Conservation (phyloP, 2,329 filamentous ascomycete genomes). For the Cladosporium austrohemisphaericum region DNA sequence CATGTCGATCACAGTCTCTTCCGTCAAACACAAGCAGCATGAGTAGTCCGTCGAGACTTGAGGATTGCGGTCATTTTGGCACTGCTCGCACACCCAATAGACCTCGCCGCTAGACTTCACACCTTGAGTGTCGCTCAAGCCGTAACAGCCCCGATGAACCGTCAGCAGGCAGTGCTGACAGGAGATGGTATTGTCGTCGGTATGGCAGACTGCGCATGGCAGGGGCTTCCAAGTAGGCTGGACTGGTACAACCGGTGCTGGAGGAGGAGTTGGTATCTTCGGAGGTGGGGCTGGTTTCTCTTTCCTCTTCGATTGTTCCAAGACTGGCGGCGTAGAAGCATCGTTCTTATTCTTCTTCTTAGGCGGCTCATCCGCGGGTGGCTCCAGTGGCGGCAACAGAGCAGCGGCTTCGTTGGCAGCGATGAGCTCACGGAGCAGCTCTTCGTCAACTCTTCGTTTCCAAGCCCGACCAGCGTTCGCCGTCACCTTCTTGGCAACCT, state of each 20-base stretch:
- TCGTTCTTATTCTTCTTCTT: slow-evolving; percentile 56
- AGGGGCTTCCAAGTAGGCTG: slow-evolving; percentile 73
- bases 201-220: slow-evolving; percentile 80
- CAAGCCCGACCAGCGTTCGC: slow-evolving; percentile 77
- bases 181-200: slow-evolving; percentile 67
- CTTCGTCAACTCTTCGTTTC: slow-evolving; percentile 89
- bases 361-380: slow-evolving; percentile 43
- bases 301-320: slow-evolving; percentile 59
- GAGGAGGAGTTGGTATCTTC: slow-evolving; percentile 55
- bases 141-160: slow-evolving; percentile 89
- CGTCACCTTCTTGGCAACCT: slow-evolving; percentile 81
- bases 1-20: slow-evolving; percentile 75
- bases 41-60: slow-evolving; percentile 91
- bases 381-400: slow-evolving; percentile 24
- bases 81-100: slow-evolving; percentile 97
- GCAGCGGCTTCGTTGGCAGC: slow-evolving; percentile 55
- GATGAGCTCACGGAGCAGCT: slow-evolving; percentile 72
- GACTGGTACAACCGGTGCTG: slow-evolving; percentile 66
- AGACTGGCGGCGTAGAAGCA: slow-evolving; percentile 18
- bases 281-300: slow-evolving; percentile 39
- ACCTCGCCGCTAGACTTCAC: slow-evolving; percentile 43
- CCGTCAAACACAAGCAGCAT: slow-evolving; percentile 85
- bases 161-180: slow-evolving; percentile 88
- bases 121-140: slow-evolving; percentile 64
- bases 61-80: slow-evolving; percentile 86